These are phyloP conservation scores for Coemansia sp. DNA, from an alignment of 371 early-diverging fungal genomes.

Conservation along the genomic window DNA sequence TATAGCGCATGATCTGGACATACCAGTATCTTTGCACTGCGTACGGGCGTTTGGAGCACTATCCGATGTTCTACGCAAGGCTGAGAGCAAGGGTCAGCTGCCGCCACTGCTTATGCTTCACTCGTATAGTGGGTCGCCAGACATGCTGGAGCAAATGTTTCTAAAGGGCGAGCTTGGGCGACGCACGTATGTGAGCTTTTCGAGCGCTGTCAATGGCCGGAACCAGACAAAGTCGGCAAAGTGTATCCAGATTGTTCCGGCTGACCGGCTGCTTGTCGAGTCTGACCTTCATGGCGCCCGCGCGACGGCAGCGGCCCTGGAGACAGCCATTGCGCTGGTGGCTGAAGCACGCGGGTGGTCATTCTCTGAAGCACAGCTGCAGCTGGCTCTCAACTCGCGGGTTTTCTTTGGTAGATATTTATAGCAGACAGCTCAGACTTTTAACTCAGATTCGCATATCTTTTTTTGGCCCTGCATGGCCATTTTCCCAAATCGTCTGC, in stretches of 20 bases:
- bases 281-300: slow-evolving; percentile 72
- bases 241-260: slow-evolving; percentile 61
- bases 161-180: slow-evolving; percentile 57
- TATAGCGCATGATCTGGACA: slow-evolving; percentile 66
- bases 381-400: slow-evolving; percentile 63
- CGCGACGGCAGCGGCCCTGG: slow-evolving; percentile 60
- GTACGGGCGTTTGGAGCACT: slow-evolving; percentile 78
- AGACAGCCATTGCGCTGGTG: slow-evolving; percentile 61
- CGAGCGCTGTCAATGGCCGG: slow-evolving; percentile 55
- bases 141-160: slow-evolving; percentile 64
- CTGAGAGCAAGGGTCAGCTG: slow-evolving; percentile 34
- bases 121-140: slow-evolving; percentile 81
- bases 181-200: slow-evolving; percentile 58
- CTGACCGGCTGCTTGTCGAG: slow-evolving; percentile 77
- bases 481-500: background rate
- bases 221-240: slow-evolving; percentile 47
- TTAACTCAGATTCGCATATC: background rate
- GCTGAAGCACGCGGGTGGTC: slow-evolving; percentile 70
- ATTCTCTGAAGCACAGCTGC: slow-evolving; percentile 57
- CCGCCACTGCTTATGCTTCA: slow-evolving; percentile 79
- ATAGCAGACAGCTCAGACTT: background rate
- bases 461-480: slow-evolving; percentile 1
- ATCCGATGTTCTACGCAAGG: slow-evolving; percentile 58
- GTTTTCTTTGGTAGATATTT: slow-evolving; percentile 55
- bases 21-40: slow-evolving; percentile 79